Conservation (phyloP, 2,329 filamentous ascomycete genomes). For the Venturia nashicola region DNA sequence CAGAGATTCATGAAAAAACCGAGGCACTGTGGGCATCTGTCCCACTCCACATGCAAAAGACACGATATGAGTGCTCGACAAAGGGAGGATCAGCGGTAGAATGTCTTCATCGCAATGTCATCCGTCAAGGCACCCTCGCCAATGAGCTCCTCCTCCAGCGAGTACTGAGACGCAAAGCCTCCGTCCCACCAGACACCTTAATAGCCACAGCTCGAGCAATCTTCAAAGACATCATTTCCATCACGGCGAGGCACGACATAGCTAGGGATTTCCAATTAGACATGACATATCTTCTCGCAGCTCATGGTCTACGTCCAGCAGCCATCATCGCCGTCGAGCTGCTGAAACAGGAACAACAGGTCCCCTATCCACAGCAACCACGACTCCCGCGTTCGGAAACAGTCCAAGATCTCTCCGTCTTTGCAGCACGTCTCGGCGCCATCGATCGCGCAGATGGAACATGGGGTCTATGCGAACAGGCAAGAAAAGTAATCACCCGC, state of each 20-base stretch:
- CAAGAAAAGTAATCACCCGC: conserved; percentile 26
- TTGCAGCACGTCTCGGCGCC: conserved; percentile 28
- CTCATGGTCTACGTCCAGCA: conserved; percentile 29
- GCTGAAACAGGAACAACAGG: conserved; percentile 27
- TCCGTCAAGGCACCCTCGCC: conserved; percentile 39
- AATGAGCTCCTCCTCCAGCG: conserved; percentile 49
- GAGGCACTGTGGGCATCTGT: conserved; percentile 16
- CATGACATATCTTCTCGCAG: conserved; percentile 24
- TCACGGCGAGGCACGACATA: conserved; percentile 26
- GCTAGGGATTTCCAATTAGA: conserved; percentile 32
- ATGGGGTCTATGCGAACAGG: conserved; percentile 28
- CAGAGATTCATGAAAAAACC: conserved; percentile 19
- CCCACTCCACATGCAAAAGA: conserved; percentile 19
- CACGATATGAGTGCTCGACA: conserved; percentile 9
- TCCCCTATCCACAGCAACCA: conserved; percentile 13
- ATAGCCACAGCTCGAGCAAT: conserved; percentile 26
- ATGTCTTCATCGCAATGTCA: conserved; percentile 29
- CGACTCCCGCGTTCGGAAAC: conserved; percentile 30
- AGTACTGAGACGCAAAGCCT: conserved; percentile 36
- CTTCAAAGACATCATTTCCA: conserved; percentile 24
- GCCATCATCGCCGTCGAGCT: conserved; percentile 31
- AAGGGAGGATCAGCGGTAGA: conserved; percentile 24
- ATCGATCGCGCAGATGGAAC: conserved; percentile 27
- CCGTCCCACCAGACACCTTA: conserved; percentile 20
- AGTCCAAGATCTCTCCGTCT: conserved; percentile 32